phyloP scores from a whole-genome alignment of 2,329 filamentous ascomycete species.

The Paecilomyces formosus region DNA sequence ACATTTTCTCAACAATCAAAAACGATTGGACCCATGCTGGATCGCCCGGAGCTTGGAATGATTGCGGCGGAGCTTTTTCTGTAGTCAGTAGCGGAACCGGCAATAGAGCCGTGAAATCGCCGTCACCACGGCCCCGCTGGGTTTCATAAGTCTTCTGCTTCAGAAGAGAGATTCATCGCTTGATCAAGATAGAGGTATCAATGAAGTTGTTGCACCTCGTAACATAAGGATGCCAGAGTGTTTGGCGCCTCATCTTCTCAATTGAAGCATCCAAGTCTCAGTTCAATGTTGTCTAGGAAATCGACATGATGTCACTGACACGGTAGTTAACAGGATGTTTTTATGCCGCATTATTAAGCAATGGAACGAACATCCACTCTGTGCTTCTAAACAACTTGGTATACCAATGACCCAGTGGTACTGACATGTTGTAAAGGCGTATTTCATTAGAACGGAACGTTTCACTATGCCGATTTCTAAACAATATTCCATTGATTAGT shows the following conservation, averaged over 20 bases:
- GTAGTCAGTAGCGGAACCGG: not conserved
- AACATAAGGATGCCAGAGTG: not conserved
- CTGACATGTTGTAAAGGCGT: not conserved
- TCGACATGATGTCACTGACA: not conserved
- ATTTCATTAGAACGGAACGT: not conserved
- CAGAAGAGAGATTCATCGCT: not conserved
- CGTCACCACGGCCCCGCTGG: not conserved
- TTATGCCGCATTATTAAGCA: not conserved
- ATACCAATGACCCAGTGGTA: not conserved
- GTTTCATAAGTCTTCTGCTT: not conserved
- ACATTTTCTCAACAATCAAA: not conserved
- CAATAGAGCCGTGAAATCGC: not conserved
- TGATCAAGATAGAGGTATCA: not conserved
- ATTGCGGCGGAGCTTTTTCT: not conserved
- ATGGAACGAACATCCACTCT: not conserved
- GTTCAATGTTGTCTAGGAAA: not conserved
- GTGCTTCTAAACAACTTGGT: not conserved
- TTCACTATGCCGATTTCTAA: not conserved
- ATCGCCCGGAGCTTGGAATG: not conserved
- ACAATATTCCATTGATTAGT: not conserved
- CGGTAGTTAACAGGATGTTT: not conserved
- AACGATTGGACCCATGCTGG: not conserved
- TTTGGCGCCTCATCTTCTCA: not conserved
- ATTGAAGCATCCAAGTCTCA: not conserved
- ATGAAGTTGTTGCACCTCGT: not conserved